Percentiles rank a stretch among this genome's conserved stretches.
Conservation (phyloP, 352 stramenopile species). For the Phytophthora vignae region DNA sequence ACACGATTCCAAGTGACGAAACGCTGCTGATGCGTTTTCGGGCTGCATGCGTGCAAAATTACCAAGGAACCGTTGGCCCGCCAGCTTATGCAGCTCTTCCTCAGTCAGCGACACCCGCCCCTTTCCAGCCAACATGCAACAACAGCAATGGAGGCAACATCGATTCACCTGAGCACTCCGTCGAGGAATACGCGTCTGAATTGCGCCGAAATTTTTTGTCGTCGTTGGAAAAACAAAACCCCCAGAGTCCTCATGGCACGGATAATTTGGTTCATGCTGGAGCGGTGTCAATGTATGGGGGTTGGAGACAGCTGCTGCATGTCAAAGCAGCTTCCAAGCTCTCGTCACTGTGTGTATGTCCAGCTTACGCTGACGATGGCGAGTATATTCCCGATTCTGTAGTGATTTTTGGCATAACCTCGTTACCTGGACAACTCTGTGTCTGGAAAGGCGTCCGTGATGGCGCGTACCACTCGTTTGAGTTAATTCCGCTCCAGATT, state of each 20-base stretch:
- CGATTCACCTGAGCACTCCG: constrained; percentile 21
- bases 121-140: constrained; percentile 31
- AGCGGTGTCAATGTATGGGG: constrained; percentile 79
- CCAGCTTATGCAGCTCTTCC: constrained; percentile 16
- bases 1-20: constrained; percentile 39
- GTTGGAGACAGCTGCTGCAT: constrained; percentile 63
- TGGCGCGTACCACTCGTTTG: constrained; percentile 48
- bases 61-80: constrained; percentile 13
- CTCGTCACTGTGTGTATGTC: constrained; percentile 69
- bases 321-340: constrained; percentile 42
- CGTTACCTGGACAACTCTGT: constrained; percentile 55
- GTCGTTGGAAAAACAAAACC: constrained; percentile 42
- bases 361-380: constrained; percentile 79
- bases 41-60: constrained; percentile 34
- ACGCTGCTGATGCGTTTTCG: constrained; percentile 60
- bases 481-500: constrained; percentile 59
- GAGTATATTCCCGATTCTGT: constrained; percentile 77
- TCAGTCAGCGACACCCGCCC: constrained; percentile 22
- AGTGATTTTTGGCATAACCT: constrained; percentile 70
- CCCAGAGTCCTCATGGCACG: constrained; percentile 24
- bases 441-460: constrained; percentile 71
- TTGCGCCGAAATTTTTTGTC: constrained; percentile 46
- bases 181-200: constrained; percentile 43
- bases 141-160: constrained; percentile 3
- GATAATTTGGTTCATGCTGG: constrained; percentile 65